A percentile compares a stretch with the other conserved stretches of the same genome.
Evolutionary conservation across 2,329 filamentous ascomycete genomes (phyloP).

Genomic region (Apiospora saccharicola): DNA sequence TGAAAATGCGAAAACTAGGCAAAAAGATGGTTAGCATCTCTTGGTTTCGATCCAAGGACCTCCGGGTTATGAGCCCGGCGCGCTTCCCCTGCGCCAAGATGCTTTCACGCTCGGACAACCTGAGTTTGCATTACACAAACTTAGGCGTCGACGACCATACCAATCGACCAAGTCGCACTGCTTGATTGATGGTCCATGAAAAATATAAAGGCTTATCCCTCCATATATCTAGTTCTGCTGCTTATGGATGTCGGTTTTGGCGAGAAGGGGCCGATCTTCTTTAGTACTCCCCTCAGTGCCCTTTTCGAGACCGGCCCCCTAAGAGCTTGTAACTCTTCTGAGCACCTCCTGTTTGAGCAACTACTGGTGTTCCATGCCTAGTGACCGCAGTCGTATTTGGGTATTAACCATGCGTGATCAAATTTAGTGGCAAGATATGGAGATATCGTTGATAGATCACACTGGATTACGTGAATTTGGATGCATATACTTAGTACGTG

Average conservation of each 20-base stretch:
- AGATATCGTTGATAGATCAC: too few relatives aligned
- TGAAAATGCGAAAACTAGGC: not conserved
- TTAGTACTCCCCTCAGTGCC: too few relatives aligned
- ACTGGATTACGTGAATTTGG: not conserved
- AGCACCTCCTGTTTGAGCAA: not conserved
- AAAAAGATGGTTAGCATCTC: slow-evolving; percentile 33
- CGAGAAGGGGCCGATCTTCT: not conserved
- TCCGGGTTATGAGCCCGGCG: slow-evolving; percentile 44
- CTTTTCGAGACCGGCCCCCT: not conserved
- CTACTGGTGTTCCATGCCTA: not conserved
- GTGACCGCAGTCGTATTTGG: not conserved
- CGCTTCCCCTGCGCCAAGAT: slow-evolving; percentile 40
- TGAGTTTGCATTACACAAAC: not conserved
- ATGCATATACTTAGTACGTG: too few relatives aligned
- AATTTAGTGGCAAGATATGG: too few relatives aligned
- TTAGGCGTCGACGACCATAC: not conserved
- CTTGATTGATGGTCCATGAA: not conserved
- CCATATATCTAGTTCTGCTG: not conserved
- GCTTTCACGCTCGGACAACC: slow-evolving; percentile 8
- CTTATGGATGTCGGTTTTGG: not conserved
- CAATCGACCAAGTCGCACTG: not conserved
- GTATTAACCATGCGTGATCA: too few relatives aligned
- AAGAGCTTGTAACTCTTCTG: not conserved
- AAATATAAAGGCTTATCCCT: not conserved
- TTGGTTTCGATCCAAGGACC: slow-evolving; percentile 41